Conservation (phyloP, 805 yeast genomes). For the Starmerella etchellsii region DNA sequence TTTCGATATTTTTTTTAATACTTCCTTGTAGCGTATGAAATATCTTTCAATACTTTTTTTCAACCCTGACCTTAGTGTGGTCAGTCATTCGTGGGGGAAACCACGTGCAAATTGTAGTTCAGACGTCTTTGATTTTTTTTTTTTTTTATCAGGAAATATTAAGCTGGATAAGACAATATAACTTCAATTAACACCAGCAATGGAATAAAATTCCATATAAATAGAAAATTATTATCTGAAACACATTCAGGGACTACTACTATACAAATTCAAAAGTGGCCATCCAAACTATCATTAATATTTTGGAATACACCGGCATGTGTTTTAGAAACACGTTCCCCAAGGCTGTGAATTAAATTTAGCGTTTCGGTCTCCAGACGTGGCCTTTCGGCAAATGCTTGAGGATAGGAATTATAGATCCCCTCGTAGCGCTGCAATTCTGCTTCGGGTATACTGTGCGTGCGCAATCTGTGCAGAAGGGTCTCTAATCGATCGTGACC, state of each 20-base stretch:
- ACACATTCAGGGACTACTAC: no score
- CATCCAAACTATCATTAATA: no score
- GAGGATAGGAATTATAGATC: not conserved
- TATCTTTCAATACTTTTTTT: not conserved
- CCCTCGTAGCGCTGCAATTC: constrained; percentile 2
- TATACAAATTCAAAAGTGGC: no score
- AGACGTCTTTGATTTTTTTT: no score
- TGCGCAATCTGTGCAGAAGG: not conserved
- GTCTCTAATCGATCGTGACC: not conserved
- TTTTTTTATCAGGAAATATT: no score
- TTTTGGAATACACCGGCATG: not conserved
- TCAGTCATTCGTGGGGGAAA: no score
- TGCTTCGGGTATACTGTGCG: not conserved
- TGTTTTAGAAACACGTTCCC: not conserved
- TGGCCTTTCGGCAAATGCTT: constrained; percentile 2
- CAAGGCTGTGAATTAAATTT: not conserved
- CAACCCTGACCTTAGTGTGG: no score
- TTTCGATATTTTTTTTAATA: not conserved
- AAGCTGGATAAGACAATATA: no score
- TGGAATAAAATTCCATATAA: no score
- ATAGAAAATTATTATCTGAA: no score
- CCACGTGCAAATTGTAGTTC: no score
- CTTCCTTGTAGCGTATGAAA: not conserved
- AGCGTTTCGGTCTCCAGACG: not conserved
- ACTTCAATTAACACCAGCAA: no score